Evolutionary conservation across 2,329 filamentous ascomycete genomes (phyloP), one percentile per base, ranked within the genome.

Genomic region (Diaporthe longicolla): DNA sequence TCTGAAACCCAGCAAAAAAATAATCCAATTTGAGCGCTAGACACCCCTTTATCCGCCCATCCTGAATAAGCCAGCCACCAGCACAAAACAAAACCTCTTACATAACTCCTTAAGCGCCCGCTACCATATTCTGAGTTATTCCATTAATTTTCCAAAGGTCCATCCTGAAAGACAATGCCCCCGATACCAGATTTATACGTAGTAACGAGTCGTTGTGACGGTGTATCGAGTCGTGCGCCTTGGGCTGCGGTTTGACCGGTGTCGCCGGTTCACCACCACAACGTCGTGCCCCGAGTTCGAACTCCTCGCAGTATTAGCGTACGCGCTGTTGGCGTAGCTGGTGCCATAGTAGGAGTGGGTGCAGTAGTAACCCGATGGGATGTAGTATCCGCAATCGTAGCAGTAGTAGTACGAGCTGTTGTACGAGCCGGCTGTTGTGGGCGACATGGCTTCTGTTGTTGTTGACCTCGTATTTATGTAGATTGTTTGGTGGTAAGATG

Each of bases 341-440:
- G 7, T 71, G 57, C 68, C 40, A 26, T 71, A 71, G 26, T 58
- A 71, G 19, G 61, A 55, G 55, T 74, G 73, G 26, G 43, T 29
- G 73, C 73, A 74, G 10, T 69, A 72, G 54, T 69, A 69, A 19
- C 73, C 73, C 19, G 43, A 59, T n/a, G 73, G 73, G 37, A 74
- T 74, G 45, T 74, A 74, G 15, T 52, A 55, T 11, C 54, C 63
- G 26, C 73, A 74, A 2, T 55, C 61, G 26, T 61, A 58, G 55
- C 73, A 74, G 45, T 61, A 72, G 54, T 74, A 74, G 45, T 74
- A 72, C 4, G 52, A 32, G 19, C 37, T 59, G 54, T 17, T 58
- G 43, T 69, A 69, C 6, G 66, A 43, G 40, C 45, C 11, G 24
- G 52, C 54, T 4, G 48, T 26, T 11, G 57, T 59, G 9, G 35